Evolutionary conservation across 495 filamentous ascomycete genomes (phyloP), one percentile per base, ranked within the genome.

Genomic region (Xeromyces bisporus): DNA sequence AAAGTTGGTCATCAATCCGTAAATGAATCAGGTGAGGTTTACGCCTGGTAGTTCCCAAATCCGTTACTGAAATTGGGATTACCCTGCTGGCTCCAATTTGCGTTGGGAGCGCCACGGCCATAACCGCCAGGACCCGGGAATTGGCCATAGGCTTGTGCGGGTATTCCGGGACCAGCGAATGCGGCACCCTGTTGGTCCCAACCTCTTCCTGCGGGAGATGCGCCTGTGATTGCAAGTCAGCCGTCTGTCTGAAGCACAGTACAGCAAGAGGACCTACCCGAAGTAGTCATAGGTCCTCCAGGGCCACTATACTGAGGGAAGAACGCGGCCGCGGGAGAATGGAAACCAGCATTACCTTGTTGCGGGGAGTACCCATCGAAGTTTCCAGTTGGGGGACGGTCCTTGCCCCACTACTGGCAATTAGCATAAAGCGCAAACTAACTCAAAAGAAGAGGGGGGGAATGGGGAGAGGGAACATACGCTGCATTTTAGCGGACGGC

Each of bases 401-500:
- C 89, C 61, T 97, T 97, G 55, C 89, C 89, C 89, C 89, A 97
- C 87, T 96, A 47, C 30, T 23, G 32, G 36, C 3, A 13, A 38
- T 62, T 40, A 60, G 51, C 33, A 33, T 44, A 15, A 41, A 6
- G 28, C 29, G 15, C 11, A 26, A 20, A 32, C 7, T 3, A n/a
- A 17, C 16, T 29, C 16, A 26, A 18, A 10, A 15, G 21, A 30
- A 28, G 26, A 16, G 12, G n/a, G 8, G 6, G 12, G 10, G 11
- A 15, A 23, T 24, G 12, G 30, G 16, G 15, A 9, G 25, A 23
- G 35, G 26, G 31, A 42, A 77, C 83, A 53, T 73, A 94, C 87
- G 55, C 87, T 94, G 69, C 89, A 99, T 67, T 99, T 99, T 44
- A 99, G 53, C 30, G 89, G 91, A 44, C 89, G 80, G 16, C 89